phyloP scores from a whole-genome alignment of 78 protist species.

The Parvularia atlantis region DNA sequence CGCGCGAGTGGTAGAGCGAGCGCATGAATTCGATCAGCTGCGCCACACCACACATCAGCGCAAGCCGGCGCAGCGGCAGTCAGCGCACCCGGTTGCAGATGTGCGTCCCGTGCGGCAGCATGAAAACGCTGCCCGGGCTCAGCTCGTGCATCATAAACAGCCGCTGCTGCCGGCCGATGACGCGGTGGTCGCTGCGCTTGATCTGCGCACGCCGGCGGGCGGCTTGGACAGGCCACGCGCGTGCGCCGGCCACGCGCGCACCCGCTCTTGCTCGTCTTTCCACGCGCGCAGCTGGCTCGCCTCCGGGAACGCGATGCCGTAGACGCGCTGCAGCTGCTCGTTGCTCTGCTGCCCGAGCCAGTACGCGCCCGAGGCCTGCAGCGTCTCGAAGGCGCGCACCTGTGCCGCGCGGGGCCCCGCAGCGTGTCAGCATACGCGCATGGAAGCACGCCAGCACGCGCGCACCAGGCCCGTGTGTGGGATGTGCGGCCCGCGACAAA shows the following conservation, averaged over 20 bases:
- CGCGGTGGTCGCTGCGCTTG: constrained; percentile 76
- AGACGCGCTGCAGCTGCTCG: constrained; percentile 84
- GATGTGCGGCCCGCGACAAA: constrained; percentile 97
- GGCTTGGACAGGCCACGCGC: neutral
- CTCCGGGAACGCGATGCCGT: constrained; percentile 90
- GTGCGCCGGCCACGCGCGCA: neutral
- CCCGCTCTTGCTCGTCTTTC: constrained; percentile 62
- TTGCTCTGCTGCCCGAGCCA: constrained; percentile 60
- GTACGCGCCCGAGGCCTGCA: constrained; percentile 46
- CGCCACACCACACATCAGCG: too few relatives aligned
- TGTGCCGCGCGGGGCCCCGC: neutral
- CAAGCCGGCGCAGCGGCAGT: too few relatives aligned
- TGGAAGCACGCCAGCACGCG: neutral
- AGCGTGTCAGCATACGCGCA: neutral
- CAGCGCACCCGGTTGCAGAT: constrained; percentile 63
- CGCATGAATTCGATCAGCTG: constrained; percentile 64
- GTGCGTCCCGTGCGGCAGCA: constrained; percentile 90
- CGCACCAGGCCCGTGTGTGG: constrained; percentile 63
- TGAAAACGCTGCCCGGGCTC: constrained; percentile 91
- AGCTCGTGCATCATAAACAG: constrained; percentile 81
- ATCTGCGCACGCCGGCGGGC: neutral
- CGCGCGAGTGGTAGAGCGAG: constrained; percentile 23
- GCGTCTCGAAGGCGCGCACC: neutral
- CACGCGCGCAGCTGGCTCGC: constrained; percentile 54
- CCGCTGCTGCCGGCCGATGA: constrained; percentile 73